Conservation (phyloP, 768 basidiomycete species). For the Phylloporus sp. region DNA sequence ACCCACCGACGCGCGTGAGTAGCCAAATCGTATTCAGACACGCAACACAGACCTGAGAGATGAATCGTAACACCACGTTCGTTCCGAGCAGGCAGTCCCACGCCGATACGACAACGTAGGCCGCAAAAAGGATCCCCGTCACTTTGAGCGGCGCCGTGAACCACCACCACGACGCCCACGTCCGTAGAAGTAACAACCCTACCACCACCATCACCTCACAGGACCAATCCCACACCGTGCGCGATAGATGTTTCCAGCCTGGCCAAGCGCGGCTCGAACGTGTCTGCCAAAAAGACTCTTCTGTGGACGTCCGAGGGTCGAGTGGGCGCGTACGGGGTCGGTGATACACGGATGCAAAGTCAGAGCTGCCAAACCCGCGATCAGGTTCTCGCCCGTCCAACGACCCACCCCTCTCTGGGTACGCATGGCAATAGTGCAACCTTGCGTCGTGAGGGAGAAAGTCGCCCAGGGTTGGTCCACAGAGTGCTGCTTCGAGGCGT, state of each 20-base stretch:
- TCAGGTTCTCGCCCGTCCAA: neutral
- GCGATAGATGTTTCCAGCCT: neutral
- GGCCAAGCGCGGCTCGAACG: neutral
- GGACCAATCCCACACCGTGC: neutral
- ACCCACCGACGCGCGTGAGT: neutral
- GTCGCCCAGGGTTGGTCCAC: neutral
- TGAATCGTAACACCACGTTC: neutral
- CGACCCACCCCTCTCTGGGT: neutral
- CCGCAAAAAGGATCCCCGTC: neutral
- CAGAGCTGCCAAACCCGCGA: constrained; percentile 3
- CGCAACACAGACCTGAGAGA: constrained; percentile 4
- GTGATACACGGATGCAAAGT: neutral
- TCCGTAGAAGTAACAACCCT: neutral
- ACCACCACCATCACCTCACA: neutral
- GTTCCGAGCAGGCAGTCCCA: neutral
- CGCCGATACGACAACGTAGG: neutral
- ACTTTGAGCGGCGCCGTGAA: constrained; percentile 2
- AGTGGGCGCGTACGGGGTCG: neutral
- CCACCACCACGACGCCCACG: constrained; percentile 7
- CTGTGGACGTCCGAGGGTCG: neutral
- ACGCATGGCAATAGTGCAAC: constrained; percentile 4
- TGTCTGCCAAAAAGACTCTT: neutral
- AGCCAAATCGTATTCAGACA: neutral
- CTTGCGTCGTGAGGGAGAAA: neutral
- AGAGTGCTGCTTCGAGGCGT: constrained; percentile 1